Conservation (phyloP, 208 protist genomes). For the Leptomonas pyrrhocoris region DNA sequence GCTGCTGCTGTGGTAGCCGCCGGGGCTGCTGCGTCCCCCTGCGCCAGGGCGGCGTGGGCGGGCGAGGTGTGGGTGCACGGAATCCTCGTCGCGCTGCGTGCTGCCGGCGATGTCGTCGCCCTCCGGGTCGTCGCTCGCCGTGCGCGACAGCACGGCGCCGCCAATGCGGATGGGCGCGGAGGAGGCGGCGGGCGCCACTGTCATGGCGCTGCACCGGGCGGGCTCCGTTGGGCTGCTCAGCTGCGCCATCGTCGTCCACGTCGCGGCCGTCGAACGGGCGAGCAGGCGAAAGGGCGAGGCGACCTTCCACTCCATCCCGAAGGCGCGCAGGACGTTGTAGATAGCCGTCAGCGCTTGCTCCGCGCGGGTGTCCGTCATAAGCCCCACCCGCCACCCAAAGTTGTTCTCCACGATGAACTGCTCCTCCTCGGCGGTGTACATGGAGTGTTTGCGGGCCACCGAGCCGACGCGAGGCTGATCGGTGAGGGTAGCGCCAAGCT, state of each 20-base stretch:
- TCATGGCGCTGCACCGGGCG: neutral
- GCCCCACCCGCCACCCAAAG: constrained; percentile 86
- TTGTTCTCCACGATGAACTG: constrained; percentile 84
- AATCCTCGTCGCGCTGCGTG: constrained; percentile 27
- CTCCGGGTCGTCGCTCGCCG: constrained; percentile 27
- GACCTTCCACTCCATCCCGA: constrained; percentile 89
- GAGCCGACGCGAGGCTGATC: constrained; percentile 78
- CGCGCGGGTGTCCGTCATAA: constrained; percentile 84
- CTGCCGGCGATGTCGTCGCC: constrained; percentile 25
- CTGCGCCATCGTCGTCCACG: constrained; percentile 54
- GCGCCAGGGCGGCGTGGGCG: constrained; percentile 14
- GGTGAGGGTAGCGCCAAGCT: constrained; percentile 43
- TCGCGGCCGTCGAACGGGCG: constrained; percentile 56
- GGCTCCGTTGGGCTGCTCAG: neutral
- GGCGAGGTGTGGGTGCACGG: constrained; percentile 11
- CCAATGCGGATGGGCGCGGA: constrained; percentile 41
- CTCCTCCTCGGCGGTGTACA: constrained; percentile 81
- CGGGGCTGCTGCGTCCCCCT: constrained; percentile 11
- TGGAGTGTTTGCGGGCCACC: constrained; percentile 69
- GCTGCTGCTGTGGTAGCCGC: constrained; percentile 16
- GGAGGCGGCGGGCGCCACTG: constrained; percentile 1
- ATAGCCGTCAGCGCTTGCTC: constrained; percentile 50
- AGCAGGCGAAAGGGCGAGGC: constrained; percentile 72
- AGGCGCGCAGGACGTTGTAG: constrained; percentile 65
- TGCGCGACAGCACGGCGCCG: constrained; percentile 5